A percentile compares a stretch with the other conserved stretches of the same genome.
Evolutionary conservation across 2,329 filamentous ascomycete genomes (phyloP).

Genomic region (Colletotrichum sp.): DNA sequence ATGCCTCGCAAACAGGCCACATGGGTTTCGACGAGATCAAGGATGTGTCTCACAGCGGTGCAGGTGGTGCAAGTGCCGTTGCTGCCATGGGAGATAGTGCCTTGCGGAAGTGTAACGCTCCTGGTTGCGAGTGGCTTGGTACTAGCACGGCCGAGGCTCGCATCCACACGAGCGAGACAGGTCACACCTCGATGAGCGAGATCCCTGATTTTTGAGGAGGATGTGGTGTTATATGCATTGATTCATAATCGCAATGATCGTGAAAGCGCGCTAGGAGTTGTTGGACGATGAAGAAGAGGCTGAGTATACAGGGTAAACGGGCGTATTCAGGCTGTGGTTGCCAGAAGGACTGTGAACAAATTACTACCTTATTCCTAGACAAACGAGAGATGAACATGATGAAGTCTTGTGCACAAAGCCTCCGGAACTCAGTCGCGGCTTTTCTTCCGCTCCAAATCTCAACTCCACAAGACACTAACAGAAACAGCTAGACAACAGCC

Average conservation of each 20-base stretch:
- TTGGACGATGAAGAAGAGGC: background rate
- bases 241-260: background rate
- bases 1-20: conserved; percentile 67
- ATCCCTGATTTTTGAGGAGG: conserved; percentile 36
- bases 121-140: conserved; percentile 67
- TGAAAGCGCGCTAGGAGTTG: background rate
- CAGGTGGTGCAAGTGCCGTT: background rate
- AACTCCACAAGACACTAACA: background rate
- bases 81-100: conserved; percentile 53
- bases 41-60: conserved; percentile 56
- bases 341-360: background rate
- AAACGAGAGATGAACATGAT: background rate
- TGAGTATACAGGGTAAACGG: background rate
- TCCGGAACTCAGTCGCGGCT: background rate
- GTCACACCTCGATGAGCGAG: conserved; percentile 53
- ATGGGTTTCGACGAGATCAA: conserved; percentile 68
- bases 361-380: background rate
- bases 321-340: background rate
- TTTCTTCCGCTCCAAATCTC: background rate
- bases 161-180: conserved; percentile 64
- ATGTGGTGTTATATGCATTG: background rate
- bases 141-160: conserved; percentile 66
- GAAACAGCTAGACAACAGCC: background rate
- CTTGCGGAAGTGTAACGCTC: conserved; percentile 73
- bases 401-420: background rate